These are phyloP conservation scores for Zangia roseola DNA, from an alignment of 768 basidiomycete species.

Conservation along the genomic window DNA sequence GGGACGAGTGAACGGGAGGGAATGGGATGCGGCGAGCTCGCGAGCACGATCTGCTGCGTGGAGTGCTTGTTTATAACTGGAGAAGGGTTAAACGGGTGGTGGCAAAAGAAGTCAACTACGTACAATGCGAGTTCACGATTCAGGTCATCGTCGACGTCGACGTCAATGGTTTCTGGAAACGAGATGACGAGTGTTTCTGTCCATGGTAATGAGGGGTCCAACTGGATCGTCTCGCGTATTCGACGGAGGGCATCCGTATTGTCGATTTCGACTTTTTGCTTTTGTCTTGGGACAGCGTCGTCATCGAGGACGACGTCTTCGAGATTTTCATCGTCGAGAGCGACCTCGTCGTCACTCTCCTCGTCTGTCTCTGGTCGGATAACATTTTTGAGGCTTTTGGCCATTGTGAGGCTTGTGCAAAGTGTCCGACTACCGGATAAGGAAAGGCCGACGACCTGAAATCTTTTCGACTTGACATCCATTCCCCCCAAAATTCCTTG, in stretches of 20 bases:
- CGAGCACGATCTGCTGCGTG: constrained; percentile 77
- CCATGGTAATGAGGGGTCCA: constrained; percentile 77
- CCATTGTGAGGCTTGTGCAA: constrained; percentile 15
- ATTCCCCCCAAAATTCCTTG: background rate
- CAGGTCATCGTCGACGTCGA: constrained; percentile 84
- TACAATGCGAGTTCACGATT: constrained; percentile 96
- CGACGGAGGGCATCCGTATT: constrained; percentile 81
- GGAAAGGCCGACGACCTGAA: constrained; percentile 13
- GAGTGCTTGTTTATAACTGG: constrained; percentile 93
- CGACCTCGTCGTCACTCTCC: constrained; percentile 42
- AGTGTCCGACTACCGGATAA: constrained; percentile 21
- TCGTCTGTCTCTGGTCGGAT: constrained; percentile 21
- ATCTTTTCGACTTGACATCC: constrained; percentile 17
- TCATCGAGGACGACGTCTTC: constrained; percentile 66
- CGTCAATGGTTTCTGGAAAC: constrained; percentile 71
- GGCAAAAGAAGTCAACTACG: constrained; percentile 20
- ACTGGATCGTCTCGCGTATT: constrained; percentile 73
- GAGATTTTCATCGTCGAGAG: constrained; percentile 76
- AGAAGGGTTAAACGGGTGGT: background rate
- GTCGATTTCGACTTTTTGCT: constrained; percentile 68
- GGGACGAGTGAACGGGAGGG: constrained; percentile 87
- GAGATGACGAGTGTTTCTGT: constrained; percentile 76
- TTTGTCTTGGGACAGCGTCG: constrained; percentile 78
- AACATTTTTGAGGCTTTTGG: constrained; percentile 5
- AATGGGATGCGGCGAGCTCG: constrained; percentile 71